Conservation (phyloP, 2,329 filamentous ascomycete genomes). For the Epichloe bromicola region DNA sequence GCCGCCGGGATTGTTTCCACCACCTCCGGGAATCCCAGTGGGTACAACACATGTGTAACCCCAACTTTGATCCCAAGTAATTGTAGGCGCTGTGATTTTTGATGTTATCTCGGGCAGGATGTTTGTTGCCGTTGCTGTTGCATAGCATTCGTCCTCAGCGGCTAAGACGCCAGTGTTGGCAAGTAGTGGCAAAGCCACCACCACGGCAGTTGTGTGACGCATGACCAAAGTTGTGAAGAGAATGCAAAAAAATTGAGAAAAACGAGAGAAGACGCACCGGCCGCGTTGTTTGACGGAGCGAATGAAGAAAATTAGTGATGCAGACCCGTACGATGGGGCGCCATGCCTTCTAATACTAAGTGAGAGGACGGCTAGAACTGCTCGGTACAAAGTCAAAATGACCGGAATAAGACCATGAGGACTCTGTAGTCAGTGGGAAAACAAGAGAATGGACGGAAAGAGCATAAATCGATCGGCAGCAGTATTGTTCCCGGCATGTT, state of each 20-base stretch:
- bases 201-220: background rate
- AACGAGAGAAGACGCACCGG: background rate
- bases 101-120: constrained; percentile 2
- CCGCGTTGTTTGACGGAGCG: background rate
- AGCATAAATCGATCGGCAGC: background rate
- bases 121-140: background rate
- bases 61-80: background rate
- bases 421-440: background rate
- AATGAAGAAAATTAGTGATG: background rate
- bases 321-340: background rate
- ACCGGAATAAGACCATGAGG: background rate
- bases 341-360: background rate
- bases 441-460: background rate
- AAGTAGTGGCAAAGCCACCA: constrained; percentile 3
- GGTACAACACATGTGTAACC: background rate
- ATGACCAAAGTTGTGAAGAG: background rate
- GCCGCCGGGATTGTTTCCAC: too few species aligned
- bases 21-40: background rate
- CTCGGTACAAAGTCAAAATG: background rate
- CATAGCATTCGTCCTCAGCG: background rate
- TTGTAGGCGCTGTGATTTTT: background rate
- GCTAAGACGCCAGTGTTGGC: background rate
- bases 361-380: background rate
- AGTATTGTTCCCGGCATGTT: too few species aligned
- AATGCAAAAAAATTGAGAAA: too few species aligned